Evolutionary conservation across 345 rosid genomes (phyloP), one percentile per base, ranked within the genome.

Genomic region (Cardiospermum halicacabum): DNA sequence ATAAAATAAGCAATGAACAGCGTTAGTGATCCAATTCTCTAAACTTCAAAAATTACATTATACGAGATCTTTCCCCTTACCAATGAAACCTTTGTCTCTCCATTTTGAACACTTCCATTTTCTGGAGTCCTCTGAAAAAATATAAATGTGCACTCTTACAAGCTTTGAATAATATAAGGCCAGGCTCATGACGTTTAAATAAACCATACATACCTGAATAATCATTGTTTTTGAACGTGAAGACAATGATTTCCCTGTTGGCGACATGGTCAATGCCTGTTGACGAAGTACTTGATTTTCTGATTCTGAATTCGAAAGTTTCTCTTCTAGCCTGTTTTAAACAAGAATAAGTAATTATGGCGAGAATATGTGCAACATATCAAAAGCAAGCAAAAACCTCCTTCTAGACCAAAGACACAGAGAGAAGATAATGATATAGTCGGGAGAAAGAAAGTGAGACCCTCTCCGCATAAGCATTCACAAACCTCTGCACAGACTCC

Each of bases 211-310:
- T 62, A 95, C 99, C 91, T 80, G 97, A 72, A 87, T 71, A 80
- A 80, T 68, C 74, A 80, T 72, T 61, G 93, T 81, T 74, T 79
- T 89, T 63, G 86, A 85, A 65, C 90, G 83, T 1, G 79, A 74
- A 61, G 96, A 64, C 76, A 89, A 69, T 66, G 88, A 54, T 80
- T 87, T 91, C 58, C 93, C 92, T 49, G 97, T 95, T 39, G 99
- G 97, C 15, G 99, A 91, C 66, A 95, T 82, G 64, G 93, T 77
- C 71, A 95, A 78, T 63, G 99, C 92, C 75, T 95, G 99, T 77
- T 95, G 96, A 53, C 99, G 92, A 45, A 95, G 93, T 40, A 95
- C 97, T 85, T 95, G 99, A 81, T 77, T 95, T 76, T 95, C 99
- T 2, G 99, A 89, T 75, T 95, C 99, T 42, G 89, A 86, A 75